These are phyloP conservation scores for Rhodotorula sp. DNA, from an alignment of 1,284 basidiomycete genomes.

Conservation along the genomic window DNA sequence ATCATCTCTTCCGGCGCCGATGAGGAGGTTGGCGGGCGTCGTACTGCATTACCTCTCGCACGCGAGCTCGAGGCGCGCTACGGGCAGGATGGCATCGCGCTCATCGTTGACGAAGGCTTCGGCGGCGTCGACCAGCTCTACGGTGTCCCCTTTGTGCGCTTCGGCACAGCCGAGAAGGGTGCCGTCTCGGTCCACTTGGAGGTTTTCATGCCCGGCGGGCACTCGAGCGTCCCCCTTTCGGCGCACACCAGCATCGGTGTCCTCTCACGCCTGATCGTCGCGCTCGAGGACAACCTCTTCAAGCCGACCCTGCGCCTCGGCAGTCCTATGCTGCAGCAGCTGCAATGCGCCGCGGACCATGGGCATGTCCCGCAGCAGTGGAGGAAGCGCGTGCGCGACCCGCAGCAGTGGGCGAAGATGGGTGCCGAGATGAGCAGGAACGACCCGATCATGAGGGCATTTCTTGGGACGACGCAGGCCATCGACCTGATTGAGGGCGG, in stretches of 20 bases:
- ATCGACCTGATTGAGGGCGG: constrained; percentile 67
- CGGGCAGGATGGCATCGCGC: constrained; percentile 62
- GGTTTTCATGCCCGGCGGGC: constrained; percentile 45
- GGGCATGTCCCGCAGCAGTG: constrained; percentile 56
- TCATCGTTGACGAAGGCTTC: constrained; percentile 58
- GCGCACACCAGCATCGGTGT: constrained; percentile 60
- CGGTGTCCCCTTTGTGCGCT: constrained; percentile 50
- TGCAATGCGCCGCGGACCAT: constrained; percentile 59
- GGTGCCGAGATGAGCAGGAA: constrained; percentile 54
- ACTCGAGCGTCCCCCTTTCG: constrained; percentile 44
- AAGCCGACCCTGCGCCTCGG: constrained; percentile 48
- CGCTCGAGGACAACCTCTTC: constrained; percentile 61
- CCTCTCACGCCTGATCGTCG: constrained; percentile 61
- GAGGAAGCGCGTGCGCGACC: constrained; percentile 53
- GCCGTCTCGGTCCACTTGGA: constrained; percentile 41
- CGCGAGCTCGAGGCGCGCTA: constrained; percentile 60
- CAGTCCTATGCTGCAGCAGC: constrained; percentile 54
- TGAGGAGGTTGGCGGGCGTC: constrained; percentile 62
- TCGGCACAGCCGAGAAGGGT: constrained; percentile 58
- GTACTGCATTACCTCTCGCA: constrained; percentile 62
- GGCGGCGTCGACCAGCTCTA: constrained; percentile 53
- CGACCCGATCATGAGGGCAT: constrained; percentile 53
- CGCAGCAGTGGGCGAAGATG: constrained; percentile 54
- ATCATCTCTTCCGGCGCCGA: constrained; percentile 69
- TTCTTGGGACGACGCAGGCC: constrained; percentile 69